Evolutionary conservation across 805 yeast genomes (phyloP).

Genomic region (Jamesozyma spencerorum): DNA sequence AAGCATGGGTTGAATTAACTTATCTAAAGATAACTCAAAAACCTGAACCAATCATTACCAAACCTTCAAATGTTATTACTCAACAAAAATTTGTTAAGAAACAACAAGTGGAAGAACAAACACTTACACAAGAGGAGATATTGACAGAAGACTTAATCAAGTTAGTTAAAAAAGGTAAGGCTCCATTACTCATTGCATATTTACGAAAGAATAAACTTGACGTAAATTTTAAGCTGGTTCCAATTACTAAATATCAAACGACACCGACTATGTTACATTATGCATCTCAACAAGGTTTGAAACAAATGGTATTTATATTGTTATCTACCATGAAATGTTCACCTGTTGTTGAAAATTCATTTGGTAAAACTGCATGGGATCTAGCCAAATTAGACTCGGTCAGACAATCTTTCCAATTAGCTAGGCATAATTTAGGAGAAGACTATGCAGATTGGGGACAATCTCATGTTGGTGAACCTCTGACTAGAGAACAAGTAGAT

Average conservation of each 20-base stretch:
- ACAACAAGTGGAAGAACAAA: conserved; percentile 10
- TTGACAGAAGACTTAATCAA: conserved; percentile 51
- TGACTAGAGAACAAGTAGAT: conserved; percentile 48
- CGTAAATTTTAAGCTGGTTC: conserved; percentile 46
- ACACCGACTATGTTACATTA: conserved; percentile 71
- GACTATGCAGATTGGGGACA: conserved; percentile 55
- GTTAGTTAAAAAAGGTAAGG: conserved; percentile 61
- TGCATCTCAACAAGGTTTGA: conserved; percentile 59
- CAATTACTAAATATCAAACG: conserved; percentile 43
- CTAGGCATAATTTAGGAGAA: conserved; percentile 64
- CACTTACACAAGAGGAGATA: conserved; percentile 33
- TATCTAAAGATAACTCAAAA: conserved; percentile 44
- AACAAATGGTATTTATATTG: conserved; percentile 55
- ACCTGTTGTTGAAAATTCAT: conserved; percentile 46
- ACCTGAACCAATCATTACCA: conserved; percentile 40
- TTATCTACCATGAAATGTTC: conserved; percentile 59
- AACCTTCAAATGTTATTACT: conserved; percentile 9
- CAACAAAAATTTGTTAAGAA: conserved; percentile 3
- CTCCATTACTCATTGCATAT: conserved; percentile 61
- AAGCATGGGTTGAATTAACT: conserved; percentile 74
- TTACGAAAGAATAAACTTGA: conserved; percentile 48
- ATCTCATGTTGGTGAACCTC: conserved; percentile 55
- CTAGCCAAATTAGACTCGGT: conserved; percentile 41
- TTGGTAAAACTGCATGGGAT: conserved; percentile 64
- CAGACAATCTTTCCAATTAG: conserved; percentile 53